Evolutionary conservation across 2,329 filamentous ascomycete species (phyloP).

Genomic region (Xylaria sp.): DNA sequence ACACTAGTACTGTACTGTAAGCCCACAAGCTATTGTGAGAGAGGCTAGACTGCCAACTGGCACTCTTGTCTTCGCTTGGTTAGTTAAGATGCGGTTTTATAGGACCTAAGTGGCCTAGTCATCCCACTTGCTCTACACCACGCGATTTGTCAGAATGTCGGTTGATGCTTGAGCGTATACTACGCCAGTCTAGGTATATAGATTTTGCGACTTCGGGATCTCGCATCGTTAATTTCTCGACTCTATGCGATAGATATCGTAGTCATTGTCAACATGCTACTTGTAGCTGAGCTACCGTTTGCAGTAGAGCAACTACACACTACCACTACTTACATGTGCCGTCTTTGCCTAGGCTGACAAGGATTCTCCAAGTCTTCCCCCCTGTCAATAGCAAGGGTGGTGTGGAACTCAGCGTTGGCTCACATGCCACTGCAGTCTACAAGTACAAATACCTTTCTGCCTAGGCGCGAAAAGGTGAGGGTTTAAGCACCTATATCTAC

Average conservation of each 20-base stretch:
- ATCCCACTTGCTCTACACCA: slow-evolving; percentile 17
- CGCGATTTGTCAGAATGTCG: slow-evolving; percentile 34
- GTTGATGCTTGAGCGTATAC: slow-evolving; percentile 20
- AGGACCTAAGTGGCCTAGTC: slow-evolving; percentile 22
- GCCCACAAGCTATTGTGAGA: not conserved
- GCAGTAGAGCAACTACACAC: slow-evolving; percentile 16
- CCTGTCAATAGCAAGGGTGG: slow-evolving; percentile 8
- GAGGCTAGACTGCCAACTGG: slow-evolving; percentile 18
- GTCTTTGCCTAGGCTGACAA: slow-evolving; percentile 29
- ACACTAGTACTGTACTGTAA: not conserved
- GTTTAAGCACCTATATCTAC: slow-evolving; percentile 33
- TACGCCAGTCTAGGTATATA: not conserved
- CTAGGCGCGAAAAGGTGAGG: slow-evolving; percentile 12
- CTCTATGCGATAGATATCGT: slow-evolving; percentile 21
- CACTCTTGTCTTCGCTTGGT: slow-evolving; percentile 29
- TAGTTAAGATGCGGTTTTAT: slow-evolving; percentile 27
- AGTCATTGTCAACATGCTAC: slow-evolving; percentile 25
- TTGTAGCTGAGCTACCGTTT: slow-evolving; percentile 14
- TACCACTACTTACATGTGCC: slow-evolving; percentile 21
- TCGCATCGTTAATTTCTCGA: slow-evolving; percentile 24
- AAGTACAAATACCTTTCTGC: slow-evolving; percentile 19
- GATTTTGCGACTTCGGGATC: slow-evolving; percentile 27
- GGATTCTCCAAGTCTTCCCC: slow-evolving; percentile 35
- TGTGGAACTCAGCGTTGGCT: slow-evolving; percentile 28
- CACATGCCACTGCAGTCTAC: slow-evolving; percentile 12